These are phyloP conservation scores for Stachybotrys elegans DNA, from an alignment of 2,329 filamentous ascomycete genomes.

Conservation along the genomic window DNA sequence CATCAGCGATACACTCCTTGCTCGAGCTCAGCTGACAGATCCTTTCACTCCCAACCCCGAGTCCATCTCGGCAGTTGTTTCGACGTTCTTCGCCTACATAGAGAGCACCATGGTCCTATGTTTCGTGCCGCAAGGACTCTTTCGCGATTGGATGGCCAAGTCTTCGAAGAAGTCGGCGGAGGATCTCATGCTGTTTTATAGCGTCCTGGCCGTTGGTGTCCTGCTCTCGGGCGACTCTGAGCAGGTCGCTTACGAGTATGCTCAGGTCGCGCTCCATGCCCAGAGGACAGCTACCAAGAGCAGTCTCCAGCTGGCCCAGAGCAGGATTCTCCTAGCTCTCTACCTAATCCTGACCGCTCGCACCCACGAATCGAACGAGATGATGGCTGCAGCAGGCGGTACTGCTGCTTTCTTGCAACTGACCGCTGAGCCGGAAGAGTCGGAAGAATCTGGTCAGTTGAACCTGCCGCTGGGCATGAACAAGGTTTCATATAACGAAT, in stretches of 20 bases:
- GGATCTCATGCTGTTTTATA: slow-evolving; percentile 43
- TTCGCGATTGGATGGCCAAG: slow-evolving; percentile 30
- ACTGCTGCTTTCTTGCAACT: slow-evolving; percentile 55
- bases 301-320: slow-evolving; percentile 60
- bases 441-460: slow-evolving; percentile 30
- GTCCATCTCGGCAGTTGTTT: slow-evolving; percentile 31
- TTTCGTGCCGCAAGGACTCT: slow-evolving; percentile 35
- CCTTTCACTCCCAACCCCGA: slow-evolving; percentile 39
- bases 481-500: slow-evolving; percentile 56
- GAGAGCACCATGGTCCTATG: slow-evolving; percentile 36
- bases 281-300: slow-evolving; percentile 23
- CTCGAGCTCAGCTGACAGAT: slow-evolving; percentile 45
- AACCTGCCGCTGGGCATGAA: slow-evolving; percentile 53
- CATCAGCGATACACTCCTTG: slow-evolving; percentile 44
- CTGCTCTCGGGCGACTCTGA: slow-evolving; percentile 32
- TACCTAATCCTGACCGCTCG: slow-evolving; percentile 60
- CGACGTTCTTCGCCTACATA: slow-evolving; percentile 37
- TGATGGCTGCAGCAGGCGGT: slow-evolving; percentile 56
- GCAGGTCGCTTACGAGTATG: slow-evolving; percentile 33
- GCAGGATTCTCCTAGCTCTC: slow-evolving; percentile 59
- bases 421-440: slow-evolving; percentile 55
- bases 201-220: slow-evolving; percentile 33
- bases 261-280: slow-evolving; percentile 53
- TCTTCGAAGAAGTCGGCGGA: slow-evolving; percentile 32
- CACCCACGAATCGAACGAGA: slow-evolving; percentile 57